Base-by-base conservation (phyloP, 768 basidiomycete species). In the Leccinellum luteum region DNA sequence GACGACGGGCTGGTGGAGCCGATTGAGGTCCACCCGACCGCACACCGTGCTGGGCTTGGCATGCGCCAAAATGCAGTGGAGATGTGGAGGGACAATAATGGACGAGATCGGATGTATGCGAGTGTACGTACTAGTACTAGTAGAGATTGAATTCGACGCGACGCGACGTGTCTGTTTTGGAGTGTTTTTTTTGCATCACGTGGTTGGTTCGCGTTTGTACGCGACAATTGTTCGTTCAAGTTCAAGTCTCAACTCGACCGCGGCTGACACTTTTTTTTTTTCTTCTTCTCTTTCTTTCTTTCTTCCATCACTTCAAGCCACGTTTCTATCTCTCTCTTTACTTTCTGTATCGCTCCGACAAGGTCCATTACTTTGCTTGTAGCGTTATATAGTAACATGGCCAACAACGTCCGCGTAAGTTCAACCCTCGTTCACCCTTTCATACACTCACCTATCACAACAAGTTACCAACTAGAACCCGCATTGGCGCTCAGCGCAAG, bases 401-500 rank as follows among this genome's bases (percentile, higher is more conserved):
- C 85, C 67, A 83, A 77, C 77, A 76, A 81, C 69, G 69, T 69
- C 69, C 85, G 87, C 69, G 87, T 88, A 78, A 51, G 80, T 71
- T n/a, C 3, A 57, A 45, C 58, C 58, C 15, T 35, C 17, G 0
- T 15, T 35, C 32, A 14, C 19, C 12, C 14, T 25, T 55, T 50
- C 38, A 55, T 28, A 43, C 61, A 12, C 48, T 54, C 15, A 63
- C 55, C 35, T 52, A 2, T 47, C 35, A 41, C 62, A 62, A 58
- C 61, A 64, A 92, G 89, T 71, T 86, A 65, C 84, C 87, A 56
- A 78, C 85, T 75, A 86, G 90, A 66, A 75, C 76, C 60, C 84
- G 90, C 64, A 75, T 81, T 48, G 76, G 84, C 62, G 75, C 82
- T 62, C 85, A 85, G 70, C 87, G 89, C 65, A 81, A 78, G 70